Base-by-base conservation (phyloP, 768 basidiomycete species). In the Lactifluus piperatus region DNA sequence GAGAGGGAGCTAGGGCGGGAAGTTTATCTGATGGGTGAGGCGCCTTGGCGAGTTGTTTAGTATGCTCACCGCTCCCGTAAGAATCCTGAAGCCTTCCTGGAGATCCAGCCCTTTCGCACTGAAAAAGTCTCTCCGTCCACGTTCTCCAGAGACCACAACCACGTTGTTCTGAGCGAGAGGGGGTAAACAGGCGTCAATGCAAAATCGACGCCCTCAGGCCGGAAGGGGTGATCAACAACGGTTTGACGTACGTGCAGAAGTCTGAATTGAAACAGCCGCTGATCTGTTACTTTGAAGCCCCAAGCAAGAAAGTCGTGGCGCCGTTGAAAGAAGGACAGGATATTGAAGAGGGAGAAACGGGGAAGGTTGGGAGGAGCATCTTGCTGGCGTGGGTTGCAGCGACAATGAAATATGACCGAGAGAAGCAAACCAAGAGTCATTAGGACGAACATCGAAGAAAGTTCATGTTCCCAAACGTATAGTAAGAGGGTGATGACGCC, bases 71-170 rank as follows among this genome's bases (percentile, higher is more conserved):
- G 85, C 86, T 51, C 87, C 88, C 51, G 85, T 86, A 61, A 91
- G 77, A 66, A 87, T 80, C 66, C 83, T 86, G 76, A 88, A 90
- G 5, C 86, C 88, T 74, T 88, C 86, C 43, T 82, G 84, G 51
- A 91, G 78, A 70, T 89, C 86, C 62, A 91, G 80, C 22, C 79
- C 79, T 71, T 81, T 83, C 56, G 84, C 81, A 3, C 78, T 77
- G 66, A 89, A 86, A 71, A 89, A 89, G 3, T 81, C 76, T 56
- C 80, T 78, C 56, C 88, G 76, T 16, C 81, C 88, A 34, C 75
- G 76, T 67, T 88, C 85, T 53, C 88, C 88, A 41, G 88, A 89
- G 41, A 90, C 79, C 34, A 85, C 86, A 53, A 91, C 76, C 64
- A 91, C 86, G 4, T 78, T 83, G 63, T 85, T 82, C 87, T 90